Evolutionary conservation across 192 early-diverging fungal genomes (phyloP), one percentile per base, ranked within the genome.

Genomic region (Entomortierella parvispora): DNA sequence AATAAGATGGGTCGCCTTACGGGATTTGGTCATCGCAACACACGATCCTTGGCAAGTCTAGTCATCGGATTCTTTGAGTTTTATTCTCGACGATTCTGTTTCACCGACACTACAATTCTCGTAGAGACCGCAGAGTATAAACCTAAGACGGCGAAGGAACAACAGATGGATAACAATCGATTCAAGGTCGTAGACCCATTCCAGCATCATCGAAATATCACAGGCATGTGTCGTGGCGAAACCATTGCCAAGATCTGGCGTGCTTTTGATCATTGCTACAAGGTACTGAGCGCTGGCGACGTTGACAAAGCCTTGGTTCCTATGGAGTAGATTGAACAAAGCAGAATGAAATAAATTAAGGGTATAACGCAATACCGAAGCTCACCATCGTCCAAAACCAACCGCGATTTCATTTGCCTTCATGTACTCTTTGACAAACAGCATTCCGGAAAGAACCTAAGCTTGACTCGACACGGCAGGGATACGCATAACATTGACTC

Each of bases 61-160:
- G 6, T 74, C 15, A 65, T 74, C 9, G 71, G 63, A 28, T 74
- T 74, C 20, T 74, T 74, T 23, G 71, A 74, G 28, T 74, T 56
- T 29, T 74, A 65, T 26, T 56, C 71, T 3, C 49, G 71, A 18
- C 50, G 37, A 7, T 74, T 74, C 58, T 58, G 49, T 31, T 74
- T 59, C 33, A 47, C 42, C 0, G 53, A 56, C 12, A 66, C 22
- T 32, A 34, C 71, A 2, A 65, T 74, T 11, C 52, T 61, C 47
- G 63, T 54, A 0, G 55, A 45, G 1, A 48, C 47, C 20, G 70
- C 46, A 0, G 44, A 58, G 29, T 50, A 63, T 49, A 3, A 52
- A 29, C 12, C 54, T 3, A 72, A 72, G 26, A 53, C 70, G 10
- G 43, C 25, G 18, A 64, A 22, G 42, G 70, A 72, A 31, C 34